Conservation (phyloP, 2,329 filamentous ascomycete species). For the Chaetomium sp. region DNA sequence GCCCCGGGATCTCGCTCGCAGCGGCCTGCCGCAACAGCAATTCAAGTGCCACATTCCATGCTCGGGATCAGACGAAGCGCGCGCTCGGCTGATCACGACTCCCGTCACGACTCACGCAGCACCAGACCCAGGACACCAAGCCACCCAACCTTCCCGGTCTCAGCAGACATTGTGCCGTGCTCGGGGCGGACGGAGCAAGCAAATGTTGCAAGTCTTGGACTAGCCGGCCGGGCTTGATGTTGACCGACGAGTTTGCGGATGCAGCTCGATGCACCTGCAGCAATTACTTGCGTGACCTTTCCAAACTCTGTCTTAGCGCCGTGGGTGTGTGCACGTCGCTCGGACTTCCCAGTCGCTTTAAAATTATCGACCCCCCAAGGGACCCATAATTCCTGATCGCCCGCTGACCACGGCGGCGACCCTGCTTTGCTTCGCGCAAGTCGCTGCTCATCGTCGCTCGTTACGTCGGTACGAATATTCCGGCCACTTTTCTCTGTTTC, state of each 20-base stretch:
- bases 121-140: neutral
- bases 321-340: conserved; percentile 1
- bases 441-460: neutral
- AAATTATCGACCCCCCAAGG: conserved; percentile 4
- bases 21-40: neutral
- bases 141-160: neutral
- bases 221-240: neutral
- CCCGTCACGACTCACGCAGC: conserved; percentile 1
- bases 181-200: too few relatives aligned
- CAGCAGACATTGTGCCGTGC: neutral
- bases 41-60: neutral
- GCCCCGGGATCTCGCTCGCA: neutral
- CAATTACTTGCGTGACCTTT: conserved; percentile 4
- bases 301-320: conserved; percentile 8
- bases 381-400: conserved; percentile 7
- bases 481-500: neutral
- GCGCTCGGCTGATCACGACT: neutral
- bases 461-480: neutral
- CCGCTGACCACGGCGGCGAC: neutral
- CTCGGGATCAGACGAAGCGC: conserved; percentile 1
- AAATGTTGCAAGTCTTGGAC: too few relatives aligned
- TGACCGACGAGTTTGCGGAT: neutral
- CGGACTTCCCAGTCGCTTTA: neutral
- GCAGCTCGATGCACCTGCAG: neutral
- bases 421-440: neutral